phyloP scores from a whole-genome alignment of 257 asterid genomes.

The Solanum pimpinellifolium region DNA sequence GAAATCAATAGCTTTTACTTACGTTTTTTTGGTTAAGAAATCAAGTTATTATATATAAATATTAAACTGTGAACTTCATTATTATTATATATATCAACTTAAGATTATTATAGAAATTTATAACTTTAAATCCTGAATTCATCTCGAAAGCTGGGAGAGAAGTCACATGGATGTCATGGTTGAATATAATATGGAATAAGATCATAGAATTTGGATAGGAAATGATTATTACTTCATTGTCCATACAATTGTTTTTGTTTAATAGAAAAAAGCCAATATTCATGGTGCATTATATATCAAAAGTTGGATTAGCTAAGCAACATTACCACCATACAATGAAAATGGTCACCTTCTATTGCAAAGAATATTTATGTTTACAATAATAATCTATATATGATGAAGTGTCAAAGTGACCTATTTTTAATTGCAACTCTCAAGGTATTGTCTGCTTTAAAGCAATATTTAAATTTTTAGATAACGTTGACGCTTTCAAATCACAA shows the following conservation, averaged over 20 bases:
- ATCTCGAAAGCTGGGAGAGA: background rate
- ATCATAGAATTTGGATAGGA: background rate
- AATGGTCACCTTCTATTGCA: background rate
- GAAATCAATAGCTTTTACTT: background rate
- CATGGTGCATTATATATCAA: background rate
- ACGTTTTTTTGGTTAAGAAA: background rate
- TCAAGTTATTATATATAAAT: background rate
- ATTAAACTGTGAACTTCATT: rapidly evolving
- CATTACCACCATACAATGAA: background rate
- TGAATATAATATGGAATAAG: background rate
- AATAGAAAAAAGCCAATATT: slow-evolving; percentile 13
- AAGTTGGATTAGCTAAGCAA: slow-evolving; percentile 1
- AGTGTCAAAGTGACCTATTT: background rate
- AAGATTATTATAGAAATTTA: background rate
- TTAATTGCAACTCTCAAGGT: background rate
- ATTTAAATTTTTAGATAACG: background rate
- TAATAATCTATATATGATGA: background rate
- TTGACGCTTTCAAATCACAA: background rate
- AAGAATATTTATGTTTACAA: background rate
- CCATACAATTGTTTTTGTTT: background rate
- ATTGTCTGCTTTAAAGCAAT: background rate
- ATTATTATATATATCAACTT: background rate
- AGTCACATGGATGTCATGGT: background rate
- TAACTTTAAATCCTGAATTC: background rate
- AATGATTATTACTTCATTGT: slow-evolving; percentile 9